Evolutionary conservation across 805 yeast genomes (phyloP).

Genomic region (Saturnispora kantuleensis): DNA sequence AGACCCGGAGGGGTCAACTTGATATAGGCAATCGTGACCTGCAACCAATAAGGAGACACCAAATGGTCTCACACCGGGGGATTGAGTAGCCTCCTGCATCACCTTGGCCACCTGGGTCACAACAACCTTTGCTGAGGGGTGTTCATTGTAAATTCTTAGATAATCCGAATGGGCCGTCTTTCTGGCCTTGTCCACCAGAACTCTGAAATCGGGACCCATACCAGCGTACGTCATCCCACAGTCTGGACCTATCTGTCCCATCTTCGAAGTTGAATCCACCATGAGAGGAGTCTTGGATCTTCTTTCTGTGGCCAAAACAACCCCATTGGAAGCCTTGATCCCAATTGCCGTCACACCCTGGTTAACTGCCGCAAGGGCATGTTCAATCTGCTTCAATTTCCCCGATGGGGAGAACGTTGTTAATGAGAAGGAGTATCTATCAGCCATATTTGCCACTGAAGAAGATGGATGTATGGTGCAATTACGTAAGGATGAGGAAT

Average conservation of each 20-base stretch:
- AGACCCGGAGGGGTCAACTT: conserved; percentile 96
- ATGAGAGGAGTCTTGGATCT: conserved; percentile 73
- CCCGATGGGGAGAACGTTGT: conserved; percentile 99
- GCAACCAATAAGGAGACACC: conserved; percentile 94
- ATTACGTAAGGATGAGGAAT: too few relatives aligned
- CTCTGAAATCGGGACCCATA: conserved; percentile 98
- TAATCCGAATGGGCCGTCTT: conserved; percentile 88
- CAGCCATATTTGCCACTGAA: conserved; percentile 57
- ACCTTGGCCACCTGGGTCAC: conserved; percentile 92
- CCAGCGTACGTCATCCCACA: conserved; percentile 96
- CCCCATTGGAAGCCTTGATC: conserved; percentile 87
- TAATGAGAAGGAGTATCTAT: conserved; percentile 92
- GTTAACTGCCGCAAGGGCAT: conserved; percentile 93
- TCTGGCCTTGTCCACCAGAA: conserved; percentile 86
- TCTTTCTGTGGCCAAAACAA: conserved; percentile 94
- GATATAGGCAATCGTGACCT: conserved; percentile 89
- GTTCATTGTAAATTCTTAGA: conserved; percentile 88
- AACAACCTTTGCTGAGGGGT: conserved; percentile 90
- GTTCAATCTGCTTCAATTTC: conserved; percentile 93
- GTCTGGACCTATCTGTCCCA: conserved; percentile 82
- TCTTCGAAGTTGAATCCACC: conserved; percentile 68
- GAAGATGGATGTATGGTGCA: not conserved
- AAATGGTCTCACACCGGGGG: conserved; percentile 62
- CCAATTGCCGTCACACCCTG: conserved; percentile 97
- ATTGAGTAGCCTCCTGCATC: conserved; percentile 76